Evolutionary conservation across 495 filamentous ascomycete species (phyloP).

Genomic region (Tuber aestivum): DNA sequence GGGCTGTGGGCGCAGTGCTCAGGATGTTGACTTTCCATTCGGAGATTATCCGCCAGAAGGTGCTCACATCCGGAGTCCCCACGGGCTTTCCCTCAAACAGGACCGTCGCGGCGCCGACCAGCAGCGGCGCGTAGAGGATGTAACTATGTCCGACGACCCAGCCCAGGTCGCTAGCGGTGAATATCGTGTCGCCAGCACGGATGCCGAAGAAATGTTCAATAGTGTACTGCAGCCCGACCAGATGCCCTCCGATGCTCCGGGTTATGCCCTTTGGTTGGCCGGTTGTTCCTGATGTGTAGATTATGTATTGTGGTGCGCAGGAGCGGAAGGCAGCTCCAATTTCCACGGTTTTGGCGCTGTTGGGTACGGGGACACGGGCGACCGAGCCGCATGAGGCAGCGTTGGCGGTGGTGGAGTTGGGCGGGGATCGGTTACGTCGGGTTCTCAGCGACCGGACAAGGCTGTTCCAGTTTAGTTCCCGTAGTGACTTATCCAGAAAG

Average conservation of each 20-base stretch:
- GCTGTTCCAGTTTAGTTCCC: conserved; percentile 73
- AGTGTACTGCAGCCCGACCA: conserved; percentile 73
- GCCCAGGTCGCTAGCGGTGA: conserved; percentile 57
- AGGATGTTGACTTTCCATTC: conserved; percentile 77
- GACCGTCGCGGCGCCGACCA: conserved; percentile 78
- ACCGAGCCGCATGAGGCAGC: background rate
- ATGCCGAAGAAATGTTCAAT: conserved; percentile 75
- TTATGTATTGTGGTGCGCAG: conserved; percentile 77
- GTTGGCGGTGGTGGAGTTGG: background rate
- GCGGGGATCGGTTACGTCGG: conserved; percentile 51
- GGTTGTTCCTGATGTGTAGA: conserved; percentile 80
- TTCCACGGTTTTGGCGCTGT: conserved; percentile 16
- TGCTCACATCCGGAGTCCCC: conserved; percentile 78
- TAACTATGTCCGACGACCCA: conserved; percentile 84
- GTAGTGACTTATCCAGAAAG: conserved; percentile 57
- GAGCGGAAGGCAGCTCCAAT: conserved; percentile 66
- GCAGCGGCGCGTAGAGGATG: conserved; percentile 76
- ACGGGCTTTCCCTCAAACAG: conserved; percentile 90
- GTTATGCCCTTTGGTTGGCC: conserved; percentile 84
- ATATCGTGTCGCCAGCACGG: conserved; percentile 74
- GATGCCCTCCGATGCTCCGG: conserved; percentile 77
- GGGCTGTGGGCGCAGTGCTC: conserved; percentile 80
- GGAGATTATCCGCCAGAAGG: conserved; percentile 80
- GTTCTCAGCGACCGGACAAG: conserved; percentile 62
- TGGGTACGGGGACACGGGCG: background rate